A percentile compares a stretch with the other conserved stretches of the same genome.
Evolutionary conservation across 2,329 filamentous ascomycete genomes (phyloP).

Genomic region (Aspergillus persii): DNA sequence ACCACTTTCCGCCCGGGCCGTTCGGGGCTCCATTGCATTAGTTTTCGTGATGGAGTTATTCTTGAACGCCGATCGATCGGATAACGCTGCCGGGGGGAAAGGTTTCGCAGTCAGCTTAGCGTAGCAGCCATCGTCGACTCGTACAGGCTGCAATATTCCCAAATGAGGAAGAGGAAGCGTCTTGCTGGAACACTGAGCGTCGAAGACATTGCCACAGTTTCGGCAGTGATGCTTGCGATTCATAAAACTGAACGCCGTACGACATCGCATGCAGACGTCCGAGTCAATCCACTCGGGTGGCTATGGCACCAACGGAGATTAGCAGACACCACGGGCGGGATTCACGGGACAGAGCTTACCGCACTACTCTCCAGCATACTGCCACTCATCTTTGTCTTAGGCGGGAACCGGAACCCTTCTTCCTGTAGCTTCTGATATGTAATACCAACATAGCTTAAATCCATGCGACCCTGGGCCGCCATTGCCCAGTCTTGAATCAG

Average conservation of each 20-base stretch:
- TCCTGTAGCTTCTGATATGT: conserved; percentile 78
- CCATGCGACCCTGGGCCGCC: conserved; percentile 79
- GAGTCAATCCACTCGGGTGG: conserved; percentile 97
- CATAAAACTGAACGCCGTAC: conserved; percentile 93
- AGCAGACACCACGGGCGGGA: not conserved
- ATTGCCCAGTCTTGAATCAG: conserved; percentile 91
- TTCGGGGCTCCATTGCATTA: conserved; percentile 84
- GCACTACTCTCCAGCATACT: conserved; percentile 98
- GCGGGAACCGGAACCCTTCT: conserved; percentile 88
- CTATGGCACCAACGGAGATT: conserved; percentile 44
- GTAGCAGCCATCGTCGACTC: conserved; percentile 95
- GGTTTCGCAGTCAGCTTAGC: conserved; percentile 77
- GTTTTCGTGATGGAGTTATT: conserved; percentile 61
- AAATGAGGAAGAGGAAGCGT: conserved; percentile 83
- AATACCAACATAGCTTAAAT: conserved; percentile 81
- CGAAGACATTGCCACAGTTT: conserved; percentile 97
- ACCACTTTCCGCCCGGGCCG: conserved; percentile 79
- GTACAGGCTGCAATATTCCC: conserved; percentile 84
- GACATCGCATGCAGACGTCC: conserved; percentile 97
- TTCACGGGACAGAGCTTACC: conserved; percentile 53
- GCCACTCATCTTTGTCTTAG: conserved; percentile 80
- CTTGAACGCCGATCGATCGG: conserved; percentile 41
- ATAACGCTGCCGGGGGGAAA: conserved; percentile 42
- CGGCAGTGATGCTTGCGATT: conserved; percentile 98
- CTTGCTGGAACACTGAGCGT: conserved; percentile 91